A percentile compares a stretch with the other conserved stretches of the same genome.
These are phyloP conservation scores for Silene uniflora DNA, from an alignment of 148 eudicot genomes.

Conservation along the genomic window DNA sequence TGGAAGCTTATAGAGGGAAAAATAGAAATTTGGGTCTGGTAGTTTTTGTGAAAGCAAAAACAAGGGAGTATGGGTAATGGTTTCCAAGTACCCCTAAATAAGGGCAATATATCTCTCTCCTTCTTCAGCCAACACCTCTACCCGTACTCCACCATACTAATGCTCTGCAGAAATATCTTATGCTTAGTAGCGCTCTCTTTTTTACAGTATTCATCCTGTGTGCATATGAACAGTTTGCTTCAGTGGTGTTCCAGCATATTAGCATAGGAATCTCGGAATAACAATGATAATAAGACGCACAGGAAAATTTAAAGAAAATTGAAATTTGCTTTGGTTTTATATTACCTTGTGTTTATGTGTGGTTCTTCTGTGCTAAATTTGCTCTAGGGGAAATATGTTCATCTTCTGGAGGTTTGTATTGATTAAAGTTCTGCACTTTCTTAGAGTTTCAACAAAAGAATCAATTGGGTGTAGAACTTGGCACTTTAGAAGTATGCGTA, in stretches of 20 bases:
- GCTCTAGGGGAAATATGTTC: background rate
- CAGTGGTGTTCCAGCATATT: no score
- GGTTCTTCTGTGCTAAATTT: background rate
- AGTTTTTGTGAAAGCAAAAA: background rate
- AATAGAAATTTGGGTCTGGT: background rate
- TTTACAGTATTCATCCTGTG: no score
- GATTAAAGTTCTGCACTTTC: background rate
- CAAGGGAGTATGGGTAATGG: background rate
- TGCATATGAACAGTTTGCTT: no score
- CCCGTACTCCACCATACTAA: no score
- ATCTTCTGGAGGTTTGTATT: background rate
- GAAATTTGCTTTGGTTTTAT: no score
- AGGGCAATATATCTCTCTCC: background rate
- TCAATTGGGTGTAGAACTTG: background rate
- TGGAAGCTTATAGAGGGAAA: background rate
- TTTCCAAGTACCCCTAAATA: background rate
- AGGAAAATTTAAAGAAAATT: no score
- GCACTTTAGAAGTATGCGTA: background rate
- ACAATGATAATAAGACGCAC: no score
- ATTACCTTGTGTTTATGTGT: no score
- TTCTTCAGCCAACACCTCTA: no score
- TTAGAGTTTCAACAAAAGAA: constrained; percentile 3
- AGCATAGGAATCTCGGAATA: no score
- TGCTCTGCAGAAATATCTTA: no score
- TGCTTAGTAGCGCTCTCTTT: no score